Evolutionary conservation across 345 rosid species (phyloP).

Genomic region (Salix viminalis): DNA sequence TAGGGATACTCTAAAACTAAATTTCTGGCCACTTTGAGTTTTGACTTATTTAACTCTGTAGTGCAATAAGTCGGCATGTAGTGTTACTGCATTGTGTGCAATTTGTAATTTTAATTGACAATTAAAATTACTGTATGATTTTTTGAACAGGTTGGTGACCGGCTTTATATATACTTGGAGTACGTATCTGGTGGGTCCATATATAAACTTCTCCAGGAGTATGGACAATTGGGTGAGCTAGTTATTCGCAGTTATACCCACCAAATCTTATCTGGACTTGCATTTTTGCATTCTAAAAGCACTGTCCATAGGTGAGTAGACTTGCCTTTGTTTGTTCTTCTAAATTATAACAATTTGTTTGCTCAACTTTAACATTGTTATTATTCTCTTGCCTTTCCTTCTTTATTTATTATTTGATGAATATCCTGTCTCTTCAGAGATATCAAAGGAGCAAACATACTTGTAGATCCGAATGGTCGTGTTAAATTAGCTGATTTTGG

Average conservation of each 20-base stretch:
- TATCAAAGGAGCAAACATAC: slow-evolving; percentile 79
- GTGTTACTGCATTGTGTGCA: not conserved
- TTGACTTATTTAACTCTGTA: not conserved
- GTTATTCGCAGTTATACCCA: slow-evolving; percentile 72
- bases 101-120: not conserved
- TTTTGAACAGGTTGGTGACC: slow-evolving; percentile 51
- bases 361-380: not conserved
- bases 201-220: slow-evolving; percentile 72
- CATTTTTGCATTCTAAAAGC: slow-evolving; percentile 57
- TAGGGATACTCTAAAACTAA: not conserved
- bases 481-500: slow-evolving; percentile 82
- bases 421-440: slow-evolving; percentile 37
- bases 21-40: not conserved
- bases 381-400: not conserved
- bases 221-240: slow-evolving; percentile 61
- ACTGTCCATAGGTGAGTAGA: slow-evolving; percentile 61
- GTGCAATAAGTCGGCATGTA: not conserved
- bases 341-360: slow-evolving; percentile 16
- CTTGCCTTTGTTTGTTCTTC: not conserved
- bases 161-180: slow-evolving; percentile 66
- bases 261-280: slow-evolving; percentile 73
- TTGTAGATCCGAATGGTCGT: slow-evolving; percentile 70
- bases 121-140: not conserved
- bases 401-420: not conserved
- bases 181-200: slow-evolving; percentile 81